These are phyloP conservation scores for Fusarium sp. DNA, from an alignment of 2,329 filamentous ascomycete genomes.

Conservation along the genomic window DNA sequence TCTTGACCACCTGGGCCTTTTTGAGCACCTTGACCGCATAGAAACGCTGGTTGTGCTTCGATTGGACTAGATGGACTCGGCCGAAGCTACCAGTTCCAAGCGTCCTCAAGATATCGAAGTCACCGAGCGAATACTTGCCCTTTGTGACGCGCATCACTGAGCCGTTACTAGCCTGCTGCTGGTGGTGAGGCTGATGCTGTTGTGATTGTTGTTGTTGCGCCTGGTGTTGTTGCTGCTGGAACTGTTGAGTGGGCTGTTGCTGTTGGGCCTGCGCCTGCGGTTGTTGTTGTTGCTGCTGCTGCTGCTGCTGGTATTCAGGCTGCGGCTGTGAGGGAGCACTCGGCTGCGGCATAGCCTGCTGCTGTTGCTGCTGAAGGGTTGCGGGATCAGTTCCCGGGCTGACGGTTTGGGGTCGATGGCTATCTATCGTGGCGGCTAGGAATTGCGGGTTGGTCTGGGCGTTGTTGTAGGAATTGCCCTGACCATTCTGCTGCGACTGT, in stretches of 20 bases:
- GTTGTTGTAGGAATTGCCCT: slow-evolving; percentile 48
- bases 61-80: slow-evolving; percentile 94
- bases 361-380: slow-evolving; percentile 51
- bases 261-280: slow-evolving; percentile 43
- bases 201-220: slow-evolving; percentile 38
- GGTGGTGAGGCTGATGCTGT: slow-evolving; percentile 46
- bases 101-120: slow-evolving; percentile 91
- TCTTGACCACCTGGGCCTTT: slow-evolving; percentile 98
- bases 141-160: slow-evolving; percentile 76
- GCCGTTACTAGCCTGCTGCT: slow-evolving; percentile 47
- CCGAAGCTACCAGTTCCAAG: slow-evolving; percentile 97
- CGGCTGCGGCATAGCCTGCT: slow-evolving; percentile 44
- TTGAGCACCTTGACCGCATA: slow-evolving; percentile 99
- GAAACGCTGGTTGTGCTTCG: slow-evolving; percentile 96
- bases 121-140: slow-evolving; percentile 93
- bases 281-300: slow-evolving; percentile 47
- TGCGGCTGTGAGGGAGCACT: slow-evolving; percentile 46
- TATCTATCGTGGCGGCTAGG: slow-evolving; percentile 42
- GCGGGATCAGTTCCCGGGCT: slow-evolving; percentile 53
- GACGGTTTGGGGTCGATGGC: slow-evolving; percentile 45
- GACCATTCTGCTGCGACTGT: slow-evolving; percentile 52
- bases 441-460: slow-evolving; percentile 41
- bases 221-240: slow-evolving; percentile 37
- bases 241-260: slow-evolving; percentile 20
- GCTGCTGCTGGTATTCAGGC: slow-evolving; percentile 43